Evolutionary conservation across 305 asterid species (phyloP), one percentile per base, ranked within the genome.

Genomic region (Fraxinus nigra): DNA sequence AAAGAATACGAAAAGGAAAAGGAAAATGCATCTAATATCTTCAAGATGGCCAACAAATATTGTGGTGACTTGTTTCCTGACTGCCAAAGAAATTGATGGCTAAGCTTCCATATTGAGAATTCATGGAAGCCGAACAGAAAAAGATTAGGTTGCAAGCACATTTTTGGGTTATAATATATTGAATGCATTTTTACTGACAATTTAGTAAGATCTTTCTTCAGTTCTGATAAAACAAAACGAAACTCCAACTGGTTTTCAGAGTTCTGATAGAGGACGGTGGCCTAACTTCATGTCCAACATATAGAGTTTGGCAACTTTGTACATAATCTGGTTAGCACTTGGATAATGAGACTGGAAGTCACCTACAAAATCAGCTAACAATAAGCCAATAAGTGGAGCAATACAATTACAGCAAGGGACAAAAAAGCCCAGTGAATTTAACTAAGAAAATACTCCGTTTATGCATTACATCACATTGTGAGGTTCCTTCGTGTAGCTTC

Each of bases 401-500:
- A 1, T 63, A 24, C n/a, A 26, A 63, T 63, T 24, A 63, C 72
- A 22, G 16, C 34, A 63, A 10, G 72, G 34, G 72, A 9, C 34
- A 24, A 18, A 22, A 54, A 56, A 1, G 30, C 30, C 69, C 14
- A 0, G 69, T n/a, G 28, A 59, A 7, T 59, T 59, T 59, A 20
- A 20, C 69, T 59, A 59, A 24, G 72, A 7, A 22, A 61, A 18
- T 0, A 63, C 33, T 22, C 34, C 72, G 3, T 24, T 63, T 3
- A 63, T 63, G 33, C 72, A 63, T 63, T 1, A 63, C 33, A 63
- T 63, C 72, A 56, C 10, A 56, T 18, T 7, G n/a, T 3, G n/a
- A 63, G 34, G 2, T 63, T 63, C 72, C 72, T 63, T 85, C 98
- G 87, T 0, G 98, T 90, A 56, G 98, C 95, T 84, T 96, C 98